Evolutionary conservation across 2,329 filamentous ascomycete species (phyloP).

Genomic region (Hirsutella thompsonii): DNA sequence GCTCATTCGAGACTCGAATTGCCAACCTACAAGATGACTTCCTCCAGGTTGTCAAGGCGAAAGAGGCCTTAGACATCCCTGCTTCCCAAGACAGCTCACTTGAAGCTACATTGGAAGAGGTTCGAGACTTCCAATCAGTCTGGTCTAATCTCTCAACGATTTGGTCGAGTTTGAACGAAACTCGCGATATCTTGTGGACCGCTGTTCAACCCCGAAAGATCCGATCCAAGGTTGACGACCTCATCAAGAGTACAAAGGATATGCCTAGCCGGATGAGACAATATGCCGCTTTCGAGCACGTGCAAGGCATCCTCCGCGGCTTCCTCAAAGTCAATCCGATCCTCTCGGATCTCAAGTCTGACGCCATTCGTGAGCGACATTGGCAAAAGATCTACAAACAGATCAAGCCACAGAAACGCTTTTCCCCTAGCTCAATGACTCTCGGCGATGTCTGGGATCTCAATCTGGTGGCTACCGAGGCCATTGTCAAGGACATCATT

Average conservation of each 20-base stretch:
- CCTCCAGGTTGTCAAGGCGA: conserved; percentile 89
- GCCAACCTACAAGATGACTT: conserved; percentile 76
- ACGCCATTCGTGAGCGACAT: conserved; percentile 90
- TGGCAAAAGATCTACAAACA: conserved; percentile 98
- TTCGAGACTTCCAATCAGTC: conserved; percentile 97
- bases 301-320: conserved; percentile 79
- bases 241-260: conserved; percentile 97
- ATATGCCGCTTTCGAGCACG: conserved; percentile 98
- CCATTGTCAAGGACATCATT: conserved; percentile 84
- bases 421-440: conserved; percentile 87
- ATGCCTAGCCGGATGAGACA: conserved; percentile 99
- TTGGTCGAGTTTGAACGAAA: conserved; percentile 90
- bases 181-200: conserved; percentile 85
- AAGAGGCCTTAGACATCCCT: conserved; percentile 88
- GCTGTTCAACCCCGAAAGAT: conserved; percentile 93
- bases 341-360: conserved; percentile 83
- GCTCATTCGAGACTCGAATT: conserved; percentile 72
- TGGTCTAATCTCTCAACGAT: conserved; percentile 94
- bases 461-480: conserved; percentile 76
- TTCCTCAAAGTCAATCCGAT: conserved; percentile 84
- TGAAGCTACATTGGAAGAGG: conserved; percentile 78
- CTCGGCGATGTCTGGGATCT: conserved; percentile 99
- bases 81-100: conserved; percentile 70
- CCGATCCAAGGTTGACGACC: conserved; percentile 72
- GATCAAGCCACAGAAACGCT: conserved; percentile 82